phyloP scores from a whole-genome alignment of 176 grass and related monocot species.

The Triticum timopheevii region DNA sequence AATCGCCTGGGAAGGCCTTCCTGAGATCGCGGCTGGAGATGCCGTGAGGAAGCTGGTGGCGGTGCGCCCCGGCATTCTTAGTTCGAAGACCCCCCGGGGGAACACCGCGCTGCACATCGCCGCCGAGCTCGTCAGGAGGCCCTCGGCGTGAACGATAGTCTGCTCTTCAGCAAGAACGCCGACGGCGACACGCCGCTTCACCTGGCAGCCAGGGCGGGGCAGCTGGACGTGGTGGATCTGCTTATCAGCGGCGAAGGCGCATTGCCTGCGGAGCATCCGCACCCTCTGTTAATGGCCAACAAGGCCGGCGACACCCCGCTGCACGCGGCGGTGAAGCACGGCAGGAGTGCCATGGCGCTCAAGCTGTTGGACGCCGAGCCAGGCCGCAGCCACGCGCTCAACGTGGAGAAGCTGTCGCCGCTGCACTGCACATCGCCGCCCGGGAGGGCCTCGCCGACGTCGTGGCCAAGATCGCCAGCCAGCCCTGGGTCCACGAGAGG shows the following conservation, averaged over 20 bases:
- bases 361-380: constrained; percentile 43
- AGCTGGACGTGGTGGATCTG: constrained; percentile 1
- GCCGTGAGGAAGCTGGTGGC: not conserved
- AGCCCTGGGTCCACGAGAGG: constrained; percentile 30
- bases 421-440: constrained; percentile 52
- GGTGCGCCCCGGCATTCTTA: not conserved
- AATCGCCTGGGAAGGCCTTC: too few species aligned
- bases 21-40: too few species aligned
- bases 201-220: constrained; percentile 44
- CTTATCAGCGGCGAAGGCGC: not conserved
- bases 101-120: constrained; percentile 67
- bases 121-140: constrained; percentile 29
- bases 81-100: constrained; percentile 38
- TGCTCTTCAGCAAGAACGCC: constrained; percentile 35
- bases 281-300: constrained; percentile 20
- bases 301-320: constrained; percentile 40
- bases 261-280: not conserved
- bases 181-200: constrained; percentile 71
- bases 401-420: constrained; percentile 48
- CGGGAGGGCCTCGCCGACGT: constrained; percentile 50
- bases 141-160: not conserved
- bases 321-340: constrained; percentile 54
- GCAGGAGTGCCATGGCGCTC: constrained; percentile 27
- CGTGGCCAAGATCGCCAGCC: constrained; percentile 35
- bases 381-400: constrained; percentile 28